These are phyloP conservation scores for Calocybe gangraenosa DNA, from an alignment of 768 basidiomycete genomes.

Conservation along the genomic window DNA sequence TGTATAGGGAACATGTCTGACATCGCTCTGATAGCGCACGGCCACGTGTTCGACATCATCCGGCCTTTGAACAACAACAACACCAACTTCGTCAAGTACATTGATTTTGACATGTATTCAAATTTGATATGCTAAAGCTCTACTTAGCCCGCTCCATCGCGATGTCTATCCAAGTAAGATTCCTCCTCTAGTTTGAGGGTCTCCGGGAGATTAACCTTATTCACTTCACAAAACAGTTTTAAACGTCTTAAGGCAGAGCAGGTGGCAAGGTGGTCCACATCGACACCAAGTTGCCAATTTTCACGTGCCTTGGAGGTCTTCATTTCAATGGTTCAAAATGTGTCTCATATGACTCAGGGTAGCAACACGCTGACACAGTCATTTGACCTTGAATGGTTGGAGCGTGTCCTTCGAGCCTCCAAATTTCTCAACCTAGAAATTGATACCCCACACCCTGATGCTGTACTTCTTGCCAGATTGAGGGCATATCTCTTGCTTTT, in stretches of 20 bases:
- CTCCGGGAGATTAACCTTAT: too few species aligned
- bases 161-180: conserved; percentile 22
- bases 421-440: conserved; percentile 26
- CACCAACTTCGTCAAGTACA: conserved; percentile 26
- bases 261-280: conserved; percentile 12
- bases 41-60: conserved; percentile 27
- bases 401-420: conserved; percentile 34
- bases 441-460: conserved; percentile 12
- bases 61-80: conserved; percentile 18
- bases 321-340: conserved; percentile 34
- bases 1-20: neutral
- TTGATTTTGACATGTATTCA: neutral
- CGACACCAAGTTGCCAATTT: conserved; percentile 20
- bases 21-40: conserved; percentile 20
- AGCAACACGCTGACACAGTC: conserved; percentile 23
- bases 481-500: conserved; percentile 46
- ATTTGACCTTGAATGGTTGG: conserved; percentile 43
- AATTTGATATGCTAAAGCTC: neutral
- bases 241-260: conserved; percentile 39
- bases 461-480: conserved; percentile 35
- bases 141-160: conserved; percentile 19
- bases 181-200: neutral
- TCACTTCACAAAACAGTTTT: too few species aligned
- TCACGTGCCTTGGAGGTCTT: conserved; percentile 34
- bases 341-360: conserved; percentile 22